Conservation (phyloP, 345 rosid species). For the Kernera saxatilis region DNA sequence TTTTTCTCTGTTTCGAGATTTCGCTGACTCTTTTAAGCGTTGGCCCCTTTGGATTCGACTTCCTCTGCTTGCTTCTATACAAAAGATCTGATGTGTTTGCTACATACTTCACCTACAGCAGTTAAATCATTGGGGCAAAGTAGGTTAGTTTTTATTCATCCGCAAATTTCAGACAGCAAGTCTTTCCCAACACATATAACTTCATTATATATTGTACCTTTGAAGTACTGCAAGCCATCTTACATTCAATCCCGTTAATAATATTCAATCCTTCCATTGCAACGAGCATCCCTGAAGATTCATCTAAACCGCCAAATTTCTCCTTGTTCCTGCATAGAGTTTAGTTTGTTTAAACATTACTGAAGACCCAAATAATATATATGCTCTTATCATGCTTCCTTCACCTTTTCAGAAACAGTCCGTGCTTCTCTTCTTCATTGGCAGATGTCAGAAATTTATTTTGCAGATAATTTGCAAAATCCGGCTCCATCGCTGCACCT, state of each 20-base stretch:
- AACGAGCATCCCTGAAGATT: conserved; percentile 24
- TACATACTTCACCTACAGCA: conserved; percentile 69
- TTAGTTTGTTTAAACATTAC: conserved; percentile 17
- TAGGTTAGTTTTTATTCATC: conserved; percentile 3
- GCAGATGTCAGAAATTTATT: conserved; percentile 53
- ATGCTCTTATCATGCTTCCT: conserved; percentile 4
- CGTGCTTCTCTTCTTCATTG: conserved; percentile 55
- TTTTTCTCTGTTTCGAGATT: conserved; percentile 23
- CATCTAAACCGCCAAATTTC: conserved; percentile 34
- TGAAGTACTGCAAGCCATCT: conserved; percentile 76
- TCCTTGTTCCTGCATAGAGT: conserved; percentile 59
- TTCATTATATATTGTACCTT: conserved; percentile 49
- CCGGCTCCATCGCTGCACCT: conserved; percentile 72
- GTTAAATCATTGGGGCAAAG: conserved; percentile 16
- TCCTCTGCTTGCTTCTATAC: conserved; percentile 45
- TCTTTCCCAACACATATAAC: neutral
- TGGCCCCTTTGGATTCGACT: neutral
- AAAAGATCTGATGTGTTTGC: conserved; percentile 80
- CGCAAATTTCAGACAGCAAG: neutral
- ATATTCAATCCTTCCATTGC: conserved; percentile 62
- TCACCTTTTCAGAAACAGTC: conserved; percentile 77
- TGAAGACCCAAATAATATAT: neutral
- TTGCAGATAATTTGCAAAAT: conserved; percentile 73
- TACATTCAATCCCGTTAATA: conserved; percentile 69
- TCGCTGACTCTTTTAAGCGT: neutral